Evolutionary conservation across 108 stramenopile genomes (phyloP).

Genomic region (Conticribra weissflogii): DNA sequence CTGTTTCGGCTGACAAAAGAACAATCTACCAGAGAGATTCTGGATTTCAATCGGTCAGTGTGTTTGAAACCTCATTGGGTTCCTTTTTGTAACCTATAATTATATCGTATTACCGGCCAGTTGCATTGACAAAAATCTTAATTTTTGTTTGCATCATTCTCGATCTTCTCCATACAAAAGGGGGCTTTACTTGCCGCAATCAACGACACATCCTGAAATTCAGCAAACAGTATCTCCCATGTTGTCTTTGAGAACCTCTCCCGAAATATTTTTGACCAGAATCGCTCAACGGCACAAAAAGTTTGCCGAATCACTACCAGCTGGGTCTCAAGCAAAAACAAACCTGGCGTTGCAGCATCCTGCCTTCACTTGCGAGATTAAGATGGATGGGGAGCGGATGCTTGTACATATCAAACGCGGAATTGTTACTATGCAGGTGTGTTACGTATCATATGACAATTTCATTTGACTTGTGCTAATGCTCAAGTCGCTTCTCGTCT

Average conservation of each 20-base stretch:
- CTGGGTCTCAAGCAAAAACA: conserved; percentile 28
- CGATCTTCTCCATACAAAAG: conserved; percentile 7
- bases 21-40: conserved; percentile 34
- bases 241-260: conserved; percentile 65
- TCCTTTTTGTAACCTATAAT: too few relatives aligned
- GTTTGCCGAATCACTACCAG: conserved; percentile 33
- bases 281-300: conserved; percentile 52
- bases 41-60: conserved; percentile 43
- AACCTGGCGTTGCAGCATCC: conserved; percentile 73
- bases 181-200: conserved; percentile 36
- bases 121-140: background rate
- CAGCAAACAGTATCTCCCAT: conserved; percentile 76
- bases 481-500: background rate
- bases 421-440: conserved; percentile 60
- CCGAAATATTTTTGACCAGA: conserved; percentile 57
- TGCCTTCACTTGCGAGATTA: conserved; percentile 77
- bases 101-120: background rate
- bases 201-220: conserved; percentile 44
- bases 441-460: background rate
- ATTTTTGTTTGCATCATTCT: background rate
- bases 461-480: background rate
- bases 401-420: conserved; percentile 68
- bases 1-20: conserved; percentile 39
- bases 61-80: too few relatives aligned
- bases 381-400: conserved; percentile 87